A percentile compares a stretch with the other conserved stretches of the same genome.
Conservation (phyloP, 805 yeast species). For the Debaryomyces tyrocola region DNA sequence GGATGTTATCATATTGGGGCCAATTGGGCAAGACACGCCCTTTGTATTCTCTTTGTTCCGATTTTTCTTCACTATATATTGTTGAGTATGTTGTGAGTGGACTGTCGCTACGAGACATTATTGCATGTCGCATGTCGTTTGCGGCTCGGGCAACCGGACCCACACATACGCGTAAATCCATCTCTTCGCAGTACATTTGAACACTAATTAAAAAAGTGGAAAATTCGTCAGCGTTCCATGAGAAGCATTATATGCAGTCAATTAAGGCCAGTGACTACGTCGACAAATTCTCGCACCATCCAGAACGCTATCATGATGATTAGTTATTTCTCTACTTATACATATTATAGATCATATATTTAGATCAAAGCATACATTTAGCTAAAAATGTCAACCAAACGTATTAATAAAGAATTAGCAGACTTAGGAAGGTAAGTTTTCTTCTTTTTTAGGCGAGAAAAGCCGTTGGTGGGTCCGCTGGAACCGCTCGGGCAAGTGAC, state of each 20-base stretch:
- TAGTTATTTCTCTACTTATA: not conserved
- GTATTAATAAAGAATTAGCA: slow-evolving; percentile 92
- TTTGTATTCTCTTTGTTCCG: too few relatives aligned
- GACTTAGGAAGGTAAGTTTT: slow-evolving; percentile 87
- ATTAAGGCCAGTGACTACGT: not conserved
- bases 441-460: not conserved
- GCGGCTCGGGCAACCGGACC: not conserved
- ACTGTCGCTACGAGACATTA: too few relatives aligned
- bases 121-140: too few relatives aligned
- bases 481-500: not conserved
- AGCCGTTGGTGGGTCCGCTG: not conserved
- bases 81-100: too few relatives aligned
- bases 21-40: too few relatives aligned
- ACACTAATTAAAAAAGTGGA: not conserved
- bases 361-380: slow-evolving; percentile 4
- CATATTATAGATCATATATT: too few relatives aligned
- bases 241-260: not conserved
- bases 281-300: not conserved
- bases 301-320: not conserved
- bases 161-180: not conserved
- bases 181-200: not conserved
- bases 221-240: not conserved
- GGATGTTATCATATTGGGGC: too few relatives aligned
- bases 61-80: too few relatives aligned
- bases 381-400: slow-evolving; percentile 77